These are phyloP conservation scores for Phytophthora macrochlamydospora DNA, from an alignment of 352 stramenopile species.

Conservation along the genomic window DNA sequence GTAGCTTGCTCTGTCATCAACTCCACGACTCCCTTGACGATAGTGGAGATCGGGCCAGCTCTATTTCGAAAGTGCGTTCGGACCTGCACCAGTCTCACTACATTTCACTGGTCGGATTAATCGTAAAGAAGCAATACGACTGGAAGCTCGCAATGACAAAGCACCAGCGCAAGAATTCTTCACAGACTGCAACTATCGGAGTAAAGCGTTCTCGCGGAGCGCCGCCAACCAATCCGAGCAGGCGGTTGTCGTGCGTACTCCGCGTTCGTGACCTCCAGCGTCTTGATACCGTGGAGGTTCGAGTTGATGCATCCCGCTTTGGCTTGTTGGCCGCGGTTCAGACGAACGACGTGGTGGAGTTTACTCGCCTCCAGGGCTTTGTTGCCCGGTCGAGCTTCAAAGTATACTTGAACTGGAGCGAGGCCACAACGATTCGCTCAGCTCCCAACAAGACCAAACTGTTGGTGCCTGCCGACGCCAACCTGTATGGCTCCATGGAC, in stretches of 20 bases:
- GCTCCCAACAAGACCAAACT: not conserved
- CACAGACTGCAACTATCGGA: slow-evolving; percentile 11
- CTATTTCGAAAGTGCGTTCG: slow-evolving; percentile 11
- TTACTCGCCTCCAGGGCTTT: slow-evolving; percentile 62
- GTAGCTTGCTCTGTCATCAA: slow-evolving; percentile 28
- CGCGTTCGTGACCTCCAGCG: slow-evolving; percentile 49
- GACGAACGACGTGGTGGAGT: slow-evolving; percentile 44
- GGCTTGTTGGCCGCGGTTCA: slow-evolving; percentile 35
- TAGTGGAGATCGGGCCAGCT: not conserved
- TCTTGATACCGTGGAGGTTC: slow-evolving; percentile 54
- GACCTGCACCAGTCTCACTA: slow-evolving; percentile 42
- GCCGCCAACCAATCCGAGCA: not conserved
- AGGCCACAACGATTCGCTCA: slow-evolving; percentile 28
- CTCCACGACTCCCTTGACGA: slow-evolving; percentile 14
- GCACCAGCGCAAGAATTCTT: slow-evolving; percentile 3
- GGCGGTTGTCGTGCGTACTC: slow-evolving; percentile 32
- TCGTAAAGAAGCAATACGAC: slow-evolving; percentile 39
- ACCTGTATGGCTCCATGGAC: slow-evolving; percentile 47
- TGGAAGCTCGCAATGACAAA: slow-evolving; percentile 18
- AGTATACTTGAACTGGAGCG: slow-evolving; percentile 63
- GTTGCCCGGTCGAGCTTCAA: slow-evolving; percentile 66
- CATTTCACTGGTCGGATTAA: slow-evolving; percentile 38
- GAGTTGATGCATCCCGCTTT: slow-evolving; percentile 52
- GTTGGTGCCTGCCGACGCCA: slow-evolving; percentile 22
- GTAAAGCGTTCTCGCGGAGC: slow-evolving; percentile 12